Percentiles rank a stretch among this genome's conserved stretches.
Evolutionary conservation across 768 basidiomycete genomes (phyloP).

Genomic region (Amanita fuliginea): DNA sequence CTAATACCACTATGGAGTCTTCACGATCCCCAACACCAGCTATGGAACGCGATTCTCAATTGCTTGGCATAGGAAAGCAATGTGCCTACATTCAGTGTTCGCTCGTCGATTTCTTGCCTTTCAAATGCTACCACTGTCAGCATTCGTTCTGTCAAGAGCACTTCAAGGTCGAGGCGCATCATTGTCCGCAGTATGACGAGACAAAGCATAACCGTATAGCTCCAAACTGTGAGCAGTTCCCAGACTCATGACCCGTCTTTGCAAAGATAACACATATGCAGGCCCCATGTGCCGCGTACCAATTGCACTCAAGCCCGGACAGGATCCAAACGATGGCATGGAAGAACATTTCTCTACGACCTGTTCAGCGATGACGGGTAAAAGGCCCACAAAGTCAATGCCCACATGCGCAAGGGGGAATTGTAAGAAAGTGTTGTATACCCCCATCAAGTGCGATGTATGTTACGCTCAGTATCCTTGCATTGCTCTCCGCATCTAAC

Average conservation of each 20-base stretch:
- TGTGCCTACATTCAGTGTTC: slow-evolving; percentile 58
- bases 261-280: slow-evolving; percentile 13
- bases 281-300: slow-evolving; percentile 73
- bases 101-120: slow-evolving; percentile 76
- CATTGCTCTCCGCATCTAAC: slow-evolving; percentile 2
- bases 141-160: slow-evolving; percentile 69
- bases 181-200: slow-evolving; percentile 62
- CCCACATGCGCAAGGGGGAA: slow-evolving; percentile 50
- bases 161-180: slow-evolving; percentile 58
- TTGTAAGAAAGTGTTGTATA: slow-evolving; percentile 66
- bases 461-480: slow-evolving; percentile 17
- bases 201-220: slow-evolving; percentile 63
- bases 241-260: not conserved
- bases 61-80: slow-evolving; percentile 60
- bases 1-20: slow-evolving; percentile 9
- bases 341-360: slow-evolving; percentile 58
- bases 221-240: slow-evolving; percentile 21
- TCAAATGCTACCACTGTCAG: slow-evolving; percentile 76
- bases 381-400: slow-evolving; percentile 31
- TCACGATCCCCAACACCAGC: slow-evolving; percentile 13
- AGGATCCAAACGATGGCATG: slow-evolving; percentile 77
- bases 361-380: slow-evolving; percentile 63
- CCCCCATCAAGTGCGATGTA: slow-evolving; percentile 67
- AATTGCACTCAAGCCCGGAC: slow-evolving; percentile 62
- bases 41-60: slow-evolving; percentile 35